A percentile compares a stretch with the other conserved stretches of the same genome.
Evolutionary conservation across 164 flowering plant species (phyloP).

Genomic region (Vitis labrusca): DNA sequence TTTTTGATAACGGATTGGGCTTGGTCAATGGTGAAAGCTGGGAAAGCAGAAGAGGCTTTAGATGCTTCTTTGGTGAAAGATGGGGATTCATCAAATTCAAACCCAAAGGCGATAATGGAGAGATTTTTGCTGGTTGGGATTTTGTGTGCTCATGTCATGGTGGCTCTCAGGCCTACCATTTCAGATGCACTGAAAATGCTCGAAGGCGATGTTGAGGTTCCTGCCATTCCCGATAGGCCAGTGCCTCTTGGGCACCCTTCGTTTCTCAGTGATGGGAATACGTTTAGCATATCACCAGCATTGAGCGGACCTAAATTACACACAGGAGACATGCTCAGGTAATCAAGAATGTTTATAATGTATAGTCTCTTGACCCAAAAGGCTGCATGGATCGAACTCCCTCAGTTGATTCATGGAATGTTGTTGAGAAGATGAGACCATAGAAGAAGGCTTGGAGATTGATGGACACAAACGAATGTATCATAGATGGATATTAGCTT

Average conservation of each 20-base stretch:
- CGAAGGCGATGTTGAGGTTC: constrained; percentile 89
- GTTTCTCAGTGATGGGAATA: constrained; percentile 22
- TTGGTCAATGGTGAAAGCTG: constrained; percentile 69
- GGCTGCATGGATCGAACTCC: constrained; percentile 1
- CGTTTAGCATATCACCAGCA: constrained; percentile 56
- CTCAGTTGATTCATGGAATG: constrained; percentile 4
- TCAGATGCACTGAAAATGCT: constrained; percentile 76
- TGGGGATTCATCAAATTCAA: constrained; percentile 25
- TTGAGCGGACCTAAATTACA: constrained; percentile 39
- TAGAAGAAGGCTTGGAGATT: too few relatives aligned
- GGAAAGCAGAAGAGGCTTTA: constrained; percentile 48
- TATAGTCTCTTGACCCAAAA: not conserved
- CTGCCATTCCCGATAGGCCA: constrained; percentile 74
- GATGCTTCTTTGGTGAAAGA: constrained; percentile 45
- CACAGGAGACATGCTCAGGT: constrained; percentile 60
- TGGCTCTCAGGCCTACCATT: constrained; percentile 76
- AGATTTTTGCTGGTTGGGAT: constrained; percentile 76
- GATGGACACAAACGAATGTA: too few relatives aligned
- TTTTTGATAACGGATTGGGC: constrained; percentile 85
- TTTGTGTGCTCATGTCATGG: constrained; percentile 90
- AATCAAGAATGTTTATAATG: constrained; percentile 6
- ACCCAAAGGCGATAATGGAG: constrained; percentile 63
- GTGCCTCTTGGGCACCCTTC: constrained; percentile 56
- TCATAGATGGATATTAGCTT: too few relatives aligned
- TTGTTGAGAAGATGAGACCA: not conserved